Evolutionary conservation across 2,329 filamentous ascomycete genomes (phyloP).

Genomic region (Sporothrix dimorphospora): DNA sequence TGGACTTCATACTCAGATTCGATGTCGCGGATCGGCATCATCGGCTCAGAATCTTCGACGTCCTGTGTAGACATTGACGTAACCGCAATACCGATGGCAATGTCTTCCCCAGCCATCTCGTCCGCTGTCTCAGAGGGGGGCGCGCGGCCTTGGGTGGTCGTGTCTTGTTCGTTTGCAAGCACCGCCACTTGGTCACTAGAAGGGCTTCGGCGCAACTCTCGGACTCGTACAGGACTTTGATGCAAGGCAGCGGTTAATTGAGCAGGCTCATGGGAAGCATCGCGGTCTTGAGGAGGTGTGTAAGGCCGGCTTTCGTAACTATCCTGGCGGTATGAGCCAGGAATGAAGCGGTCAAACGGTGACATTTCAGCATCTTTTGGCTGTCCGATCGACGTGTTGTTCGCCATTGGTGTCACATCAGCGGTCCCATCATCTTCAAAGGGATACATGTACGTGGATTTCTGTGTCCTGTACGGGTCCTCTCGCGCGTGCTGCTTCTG

Average conservation of each 20-base stretch:
- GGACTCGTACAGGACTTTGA: conserved; percentile 5
- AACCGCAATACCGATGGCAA: conserved; percentile 1
- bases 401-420: conserved; percentile 12
- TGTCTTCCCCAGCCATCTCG: background rate
- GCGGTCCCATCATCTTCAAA: conserved; percentile 50
- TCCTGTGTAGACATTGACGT: background rate
- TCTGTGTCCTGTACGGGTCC: conserved; percentile 34
- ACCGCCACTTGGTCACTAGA: background rate
- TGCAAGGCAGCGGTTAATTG: background rate
- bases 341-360: conserved; percentile 26
- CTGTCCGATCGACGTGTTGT: background rate
- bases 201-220: background rate
- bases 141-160: background rate
- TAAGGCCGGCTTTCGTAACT: conserved; percentile 26
- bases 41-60: background rate
- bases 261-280: background rate
- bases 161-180: background rate
- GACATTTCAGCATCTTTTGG: background rate
- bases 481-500: conserved; percentile 4
- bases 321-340: conserved; percentile 30
- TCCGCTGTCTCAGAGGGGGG: background rate
- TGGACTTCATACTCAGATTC: conserved; percentile 45
- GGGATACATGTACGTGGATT: conserved; percentile 54
- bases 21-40: background rate
- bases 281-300: conserved; percentile 26